A percentile compares a stretch with the other conserved stretches of the same genome.
phyloP scores from a whole-genome alignment of 169 alveolate genomes.

The Eimeria falciformis region DNA sequence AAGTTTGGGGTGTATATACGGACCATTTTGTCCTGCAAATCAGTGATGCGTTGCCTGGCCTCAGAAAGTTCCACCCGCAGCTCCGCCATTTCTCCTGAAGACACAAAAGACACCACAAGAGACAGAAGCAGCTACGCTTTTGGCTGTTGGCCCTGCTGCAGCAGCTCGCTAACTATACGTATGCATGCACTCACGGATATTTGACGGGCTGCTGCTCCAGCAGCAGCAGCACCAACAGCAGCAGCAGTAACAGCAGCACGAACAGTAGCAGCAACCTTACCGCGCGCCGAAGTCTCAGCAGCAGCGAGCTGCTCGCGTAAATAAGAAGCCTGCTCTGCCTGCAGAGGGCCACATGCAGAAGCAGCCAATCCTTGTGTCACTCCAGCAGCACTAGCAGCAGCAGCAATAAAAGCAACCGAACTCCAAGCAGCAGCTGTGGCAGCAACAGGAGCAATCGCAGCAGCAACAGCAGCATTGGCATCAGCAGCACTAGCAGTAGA shows the following conservation, averaged over 20 bases:
- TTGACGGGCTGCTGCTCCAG: constrained; percentile 19
- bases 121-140: no score
- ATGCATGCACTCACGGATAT: no score
- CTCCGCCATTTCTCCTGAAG: no score
- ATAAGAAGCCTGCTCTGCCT: no score
- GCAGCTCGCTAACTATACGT: no score
- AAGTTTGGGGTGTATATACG: no score
- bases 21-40: no score
- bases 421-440: not conserved
- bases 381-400: not conserved
- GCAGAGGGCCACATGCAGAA: not conserved
- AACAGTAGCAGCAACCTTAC: not conserved
- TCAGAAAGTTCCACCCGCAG: no score
- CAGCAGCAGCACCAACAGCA: constrained; percentile 41
- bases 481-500: not conserved
- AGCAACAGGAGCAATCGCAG: not conserved
- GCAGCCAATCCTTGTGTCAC: not conserved
- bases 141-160: no score
- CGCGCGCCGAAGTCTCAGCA: not conserved
- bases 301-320: no score
- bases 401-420: not conserved
- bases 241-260: not conserved
- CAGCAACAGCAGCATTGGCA: not conserved
- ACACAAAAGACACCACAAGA: no score
- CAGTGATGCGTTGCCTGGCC: no score